Percentiles rank a stretch among this genome's conserved stretches.
Evolutionary conservation across 2,329 filamentous ascomycete species (phyloP).

Genomic region (Trichoderma citrinoviride): DNA sequence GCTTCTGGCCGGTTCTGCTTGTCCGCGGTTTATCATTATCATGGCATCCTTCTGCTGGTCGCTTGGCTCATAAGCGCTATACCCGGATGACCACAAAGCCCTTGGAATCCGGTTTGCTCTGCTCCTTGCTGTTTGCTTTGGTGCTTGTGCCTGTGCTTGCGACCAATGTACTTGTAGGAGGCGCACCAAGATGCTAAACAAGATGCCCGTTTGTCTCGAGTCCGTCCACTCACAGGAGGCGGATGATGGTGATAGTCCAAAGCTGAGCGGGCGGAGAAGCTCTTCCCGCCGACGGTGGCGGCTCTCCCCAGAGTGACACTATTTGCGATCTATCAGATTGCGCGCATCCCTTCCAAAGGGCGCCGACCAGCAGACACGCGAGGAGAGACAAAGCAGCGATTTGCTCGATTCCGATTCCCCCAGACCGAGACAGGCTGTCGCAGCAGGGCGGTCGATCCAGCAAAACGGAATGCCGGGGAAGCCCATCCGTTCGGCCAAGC

Average conservation of each 20-base stretch:
- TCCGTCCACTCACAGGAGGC: too few species aligned
- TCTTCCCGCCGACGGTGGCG: neutral
- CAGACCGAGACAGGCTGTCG: slow-evolving; percentile 9
- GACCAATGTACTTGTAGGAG: too few species aligned
- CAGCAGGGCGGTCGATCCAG: slow-evolving; percentile 7
- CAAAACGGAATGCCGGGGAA: slow-evolving; percentile 22
- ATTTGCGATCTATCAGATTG: slow-evolving; percentile 9
- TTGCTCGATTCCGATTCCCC: slow-evolving; percentile 11
- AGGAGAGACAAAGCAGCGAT: neutral
- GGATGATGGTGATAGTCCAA: too few species aligned
- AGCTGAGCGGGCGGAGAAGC: neutral
- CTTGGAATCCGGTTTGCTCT: neutral
- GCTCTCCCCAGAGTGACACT: neutral
- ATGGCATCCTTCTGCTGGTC: neutral
- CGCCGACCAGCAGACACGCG: neutral
- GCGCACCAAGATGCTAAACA: too few species aligned
- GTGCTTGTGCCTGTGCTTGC: neutral
- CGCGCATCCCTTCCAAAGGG: neutral
- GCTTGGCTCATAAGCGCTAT: slow-evolving; percentile 8
- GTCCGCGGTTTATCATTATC: too few species aligned
- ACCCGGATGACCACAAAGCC: neutral
- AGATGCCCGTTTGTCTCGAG: too few species aligned
- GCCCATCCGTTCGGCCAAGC: slow-evolving; percentile 15
- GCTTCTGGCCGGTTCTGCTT: neutral
- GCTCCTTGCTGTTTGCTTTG: neutral